These are phyloP conservation scores for Alternaria brassicae DNA, from an alignment of 2,329 filamentous ascomycete species.

Conservation along the genomic window DNA sequence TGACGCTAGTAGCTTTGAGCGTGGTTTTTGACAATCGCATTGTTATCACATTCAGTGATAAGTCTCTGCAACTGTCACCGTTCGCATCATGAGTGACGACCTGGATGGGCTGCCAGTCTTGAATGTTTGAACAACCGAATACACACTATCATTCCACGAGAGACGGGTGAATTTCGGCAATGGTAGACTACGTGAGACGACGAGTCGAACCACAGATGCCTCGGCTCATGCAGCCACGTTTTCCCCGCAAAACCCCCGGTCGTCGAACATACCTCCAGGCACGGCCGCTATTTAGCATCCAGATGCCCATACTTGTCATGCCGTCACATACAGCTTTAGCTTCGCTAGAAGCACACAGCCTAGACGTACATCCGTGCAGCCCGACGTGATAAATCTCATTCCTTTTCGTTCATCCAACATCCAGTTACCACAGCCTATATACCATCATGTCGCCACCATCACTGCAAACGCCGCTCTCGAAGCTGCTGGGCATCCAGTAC, in stretches of 20 bases:
- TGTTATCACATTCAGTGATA: background rate
- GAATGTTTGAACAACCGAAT: background rate
- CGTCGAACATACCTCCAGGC: constrained; percentile 12
- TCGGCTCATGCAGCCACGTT: constrained; percentile 22
- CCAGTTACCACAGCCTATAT: background rate
- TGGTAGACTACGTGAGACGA: background rate
- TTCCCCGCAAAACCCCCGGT: constrained; percentile 31
- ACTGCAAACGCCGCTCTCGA: constrained; percentile 49
- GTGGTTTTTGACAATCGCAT: background rate
- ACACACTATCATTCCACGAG: background rate
- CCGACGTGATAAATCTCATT: constrained; percentile 3
- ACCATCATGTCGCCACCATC: constrained; percentile 42
- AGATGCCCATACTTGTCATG: constrained; percentile 34
- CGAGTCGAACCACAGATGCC: constrained; percentile 26
- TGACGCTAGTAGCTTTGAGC: background rate
- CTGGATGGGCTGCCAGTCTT: background rate
- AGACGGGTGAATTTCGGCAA: background rate
- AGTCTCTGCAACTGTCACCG: background rate
- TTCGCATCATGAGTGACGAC: background rate
- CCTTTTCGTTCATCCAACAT: background rate
- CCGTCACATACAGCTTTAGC: constrained; percentile 2
- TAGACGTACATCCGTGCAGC: background rate
- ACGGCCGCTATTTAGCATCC: constrained; percentile 35
- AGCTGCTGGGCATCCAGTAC: constrained; percentile 81
- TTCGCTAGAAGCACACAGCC: constrained; percentile 3